These are phyloP conservation scores for Catenaria anguillulae DNA, from an alignment of 371 early-diverging fungal species.

Conservation along the genomic window DNA sequence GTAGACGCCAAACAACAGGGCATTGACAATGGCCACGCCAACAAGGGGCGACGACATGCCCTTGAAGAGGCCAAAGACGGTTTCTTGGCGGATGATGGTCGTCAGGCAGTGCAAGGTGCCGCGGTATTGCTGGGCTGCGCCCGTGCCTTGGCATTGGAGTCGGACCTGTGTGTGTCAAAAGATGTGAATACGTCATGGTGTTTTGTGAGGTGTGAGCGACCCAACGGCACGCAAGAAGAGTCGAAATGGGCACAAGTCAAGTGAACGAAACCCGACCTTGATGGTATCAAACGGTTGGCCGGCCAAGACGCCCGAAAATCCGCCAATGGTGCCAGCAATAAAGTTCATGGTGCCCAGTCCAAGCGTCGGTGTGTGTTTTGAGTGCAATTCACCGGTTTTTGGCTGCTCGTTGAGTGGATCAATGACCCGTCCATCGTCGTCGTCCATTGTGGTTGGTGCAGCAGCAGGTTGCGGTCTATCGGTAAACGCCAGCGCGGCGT, in stretches of 20 bases:
- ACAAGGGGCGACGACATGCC: conserved; percentile 66
- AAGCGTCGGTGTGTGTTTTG: neutral
- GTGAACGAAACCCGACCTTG: no score
- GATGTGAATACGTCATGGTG: conserved; percentile 17
- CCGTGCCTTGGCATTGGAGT: conserved; percentile 26
- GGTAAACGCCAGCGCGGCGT: no score
- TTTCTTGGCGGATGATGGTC: conserved; percentile 40
- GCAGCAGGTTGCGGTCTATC: no score
- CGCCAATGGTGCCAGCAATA: conserved; percentile 40
- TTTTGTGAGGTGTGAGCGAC: no score
- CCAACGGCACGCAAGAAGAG: neutral
- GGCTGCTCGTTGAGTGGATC: no score
- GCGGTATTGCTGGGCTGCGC: conserved; percentile 35
- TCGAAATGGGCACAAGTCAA: no score
- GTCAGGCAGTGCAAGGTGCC: conserved; percentile 46
- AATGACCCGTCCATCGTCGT: no score
- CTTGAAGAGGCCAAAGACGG: conserved; percentile 44
- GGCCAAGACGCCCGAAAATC: conserved; percentile 42
- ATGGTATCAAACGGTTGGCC: conserved; percentile 48
- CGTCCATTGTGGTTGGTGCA: no score
- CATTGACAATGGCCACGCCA: conserved; percentile 71
- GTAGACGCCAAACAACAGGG: conserved; percentile 63
- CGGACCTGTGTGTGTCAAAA: neutral
- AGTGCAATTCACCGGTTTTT: no score
- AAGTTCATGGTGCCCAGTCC: conserved; percentile 18